phyloP scores from a whole-genome alignment of 768 basidiomycete species.

The Pisolithus tinctorius region DNA sequence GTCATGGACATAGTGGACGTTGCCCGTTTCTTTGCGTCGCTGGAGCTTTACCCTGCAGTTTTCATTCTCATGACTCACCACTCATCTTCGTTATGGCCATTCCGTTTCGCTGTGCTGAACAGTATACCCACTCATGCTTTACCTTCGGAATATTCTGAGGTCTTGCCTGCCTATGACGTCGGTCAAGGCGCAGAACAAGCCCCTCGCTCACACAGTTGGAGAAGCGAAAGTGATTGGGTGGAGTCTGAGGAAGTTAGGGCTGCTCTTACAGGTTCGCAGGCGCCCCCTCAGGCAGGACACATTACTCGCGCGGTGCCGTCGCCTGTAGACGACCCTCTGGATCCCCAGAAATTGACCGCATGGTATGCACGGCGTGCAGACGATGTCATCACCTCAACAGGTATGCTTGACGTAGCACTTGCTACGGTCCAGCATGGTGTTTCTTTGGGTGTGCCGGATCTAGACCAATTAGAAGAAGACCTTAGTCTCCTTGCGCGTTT shows the following conservation, averaged over 20 bases:
- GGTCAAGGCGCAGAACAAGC: conserved; percentile 38
- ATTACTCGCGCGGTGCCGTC: conserved; percentile 7
- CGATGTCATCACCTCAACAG: conserved; percentile 53
- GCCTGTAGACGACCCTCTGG: conserved; percentile 7
- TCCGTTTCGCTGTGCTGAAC: conserved; percentile 63
- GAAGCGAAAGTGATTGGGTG: conserved; percentile 51
- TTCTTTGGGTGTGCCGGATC: conserved; percentile 63
- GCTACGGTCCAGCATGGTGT: conserved; percentile 81
- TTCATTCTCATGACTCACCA: conserved; percentile 54
- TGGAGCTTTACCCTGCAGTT: conserved; percentile 52
- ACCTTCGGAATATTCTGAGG: conserved; percentile 51
- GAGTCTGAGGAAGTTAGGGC: conserved; percentile 41
- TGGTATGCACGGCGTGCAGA: conserved; percentile 77
- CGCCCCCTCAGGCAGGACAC: conserved; percentile 5
- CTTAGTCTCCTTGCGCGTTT: conserved; percentile 80
- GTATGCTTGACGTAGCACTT: conserved; percentile 75
- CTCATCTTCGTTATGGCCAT: conserved; percentile 52
- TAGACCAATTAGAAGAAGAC: conserved; percentile 90
- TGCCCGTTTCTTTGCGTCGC: conserved; percentile 62
- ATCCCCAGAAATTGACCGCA: conserved; percentile 36
- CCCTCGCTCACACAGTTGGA: conserved; percentile 35
- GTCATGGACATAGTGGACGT: conserved; percentile 46
- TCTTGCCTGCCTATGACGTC: conserved; percentile 60
- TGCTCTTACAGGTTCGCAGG: conserved; percentile 30
- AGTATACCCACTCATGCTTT: conserved; percentile 67